Conservation (phyloP, 2,329 filamentous ascomycete species). For the Botryosphaeria agaves region DNA sequence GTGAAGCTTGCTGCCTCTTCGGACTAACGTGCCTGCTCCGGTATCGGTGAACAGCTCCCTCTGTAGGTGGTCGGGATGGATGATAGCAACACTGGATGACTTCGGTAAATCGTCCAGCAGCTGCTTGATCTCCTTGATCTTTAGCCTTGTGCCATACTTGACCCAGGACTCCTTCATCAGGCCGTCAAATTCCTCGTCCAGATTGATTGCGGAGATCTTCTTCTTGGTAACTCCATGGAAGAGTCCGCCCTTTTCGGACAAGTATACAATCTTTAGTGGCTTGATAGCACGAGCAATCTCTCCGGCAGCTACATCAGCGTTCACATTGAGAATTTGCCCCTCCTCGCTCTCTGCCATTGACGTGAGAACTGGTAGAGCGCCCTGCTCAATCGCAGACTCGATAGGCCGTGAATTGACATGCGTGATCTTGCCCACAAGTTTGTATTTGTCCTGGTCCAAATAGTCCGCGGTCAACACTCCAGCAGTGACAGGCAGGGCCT, state of each 20-base stretch:
- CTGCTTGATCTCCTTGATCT: constrained; percentile 97
- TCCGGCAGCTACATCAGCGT: constrained; percentile 89
- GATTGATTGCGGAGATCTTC: constrained; percentile 93
- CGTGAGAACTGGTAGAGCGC: constrained; percentile 82
- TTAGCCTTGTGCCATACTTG: constrained; percentile 81
- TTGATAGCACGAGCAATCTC: constrained; percentile 79
- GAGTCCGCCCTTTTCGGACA: constrained; percentile 94
- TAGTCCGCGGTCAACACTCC: constrained; percentile 90
- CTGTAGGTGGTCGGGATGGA: constrained; percentile 87
- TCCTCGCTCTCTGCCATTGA: constrained; percentile 91
- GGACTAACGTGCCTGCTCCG: constrained; percentile 82
- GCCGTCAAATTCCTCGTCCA: constrained; percentile 89
- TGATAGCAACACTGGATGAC: constrained; percentile 91
- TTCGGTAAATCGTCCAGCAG: constrained; percentile 75
- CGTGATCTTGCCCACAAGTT: constrained; percentile 89
- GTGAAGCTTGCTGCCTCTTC: constrained; percentile 77
- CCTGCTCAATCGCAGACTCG: constrained; percentile 76
- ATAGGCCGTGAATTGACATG: constrained; percentile 82
- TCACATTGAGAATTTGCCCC: constrained; percentile 90
- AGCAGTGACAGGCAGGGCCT: constrained; percentile 72
- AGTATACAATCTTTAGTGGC: constrained; percentile 92
- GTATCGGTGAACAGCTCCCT: constrained; percentile 96
- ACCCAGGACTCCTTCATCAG: constrained; percentile 93
- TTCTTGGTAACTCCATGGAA: constrained; percentile 87
- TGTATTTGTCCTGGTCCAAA: constrained; percentile 89